Evolutionary conservation across 345 rosid species (phyloP).

Genomic region (Citrus medica): DNA sequence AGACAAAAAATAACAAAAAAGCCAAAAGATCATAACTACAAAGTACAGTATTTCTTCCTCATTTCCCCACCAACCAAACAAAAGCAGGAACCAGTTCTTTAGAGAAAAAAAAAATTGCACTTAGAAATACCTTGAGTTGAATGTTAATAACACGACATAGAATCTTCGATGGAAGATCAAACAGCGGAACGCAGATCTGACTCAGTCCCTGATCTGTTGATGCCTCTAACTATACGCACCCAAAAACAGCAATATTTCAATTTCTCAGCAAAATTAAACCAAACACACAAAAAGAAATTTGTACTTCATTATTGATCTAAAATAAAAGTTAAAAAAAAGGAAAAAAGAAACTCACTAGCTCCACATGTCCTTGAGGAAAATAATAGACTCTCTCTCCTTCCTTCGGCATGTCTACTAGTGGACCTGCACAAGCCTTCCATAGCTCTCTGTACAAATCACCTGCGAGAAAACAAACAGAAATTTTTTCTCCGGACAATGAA

Average conservation of each 20-base stretch:
- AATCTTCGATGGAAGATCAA: conserved; percentile 69
- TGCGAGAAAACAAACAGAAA: no score
- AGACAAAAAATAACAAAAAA: not conserved
- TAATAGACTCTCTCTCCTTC: conserved; percentile 61
- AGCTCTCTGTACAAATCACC: conserved; percentile 10
- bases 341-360: conserved; percentile 47
- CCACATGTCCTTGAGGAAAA: conserved; percentile 97
- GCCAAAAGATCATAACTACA: not conserved
- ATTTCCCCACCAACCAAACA: conserved; percentile 8
- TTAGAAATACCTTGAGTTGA: conserved; percentile 53
- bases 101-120: not conserved
- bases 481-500: no score
- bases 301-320: no score
- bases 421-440: conserved; percentile 90
- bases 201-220: conserved; percentile 73
- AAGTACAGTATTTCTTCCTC: not conserved
- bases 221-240: conserved; percentile 64
- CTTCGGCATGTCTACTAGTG: conserved; percentile 72
- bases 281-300: conserved; percentile 4
- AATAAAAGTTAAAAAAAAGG: not conserved
- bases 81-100: not conserved
- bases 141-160: conserved; percentile 77
- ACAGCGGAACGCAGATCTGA: conserved; percentile 56
- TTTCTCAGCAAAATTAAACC: not conserved
- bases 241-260: conserved; percentile 26